These are phyloP conservation scores for Curvularia spicifera DNA, from an alignment of 2,329 filamentous ascomycete genomes.

Conservation along the genomic window DNA sequence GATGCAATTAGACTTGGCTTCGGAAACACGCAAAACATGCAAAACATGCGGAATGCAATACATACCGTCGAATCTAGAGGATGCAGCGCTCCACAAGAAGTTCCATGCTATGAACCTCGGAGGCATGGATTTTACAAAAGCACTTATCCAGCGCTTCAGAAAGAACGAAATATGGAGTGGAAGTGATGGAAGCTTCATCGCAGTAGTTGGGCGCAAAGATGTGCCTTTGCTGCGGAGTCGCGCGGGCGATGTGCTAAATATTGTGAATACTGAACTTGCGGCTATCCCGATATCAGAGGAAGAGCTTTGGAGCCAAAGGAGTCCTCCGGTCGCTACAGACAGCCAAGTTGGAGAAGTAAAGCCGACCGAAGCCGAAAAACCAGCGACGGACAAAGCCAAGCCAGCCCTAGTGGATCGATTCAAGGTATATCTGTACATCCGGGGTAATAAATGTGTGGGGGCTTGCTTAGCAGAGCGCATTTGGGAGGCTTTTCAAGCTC, in stretches of 20 bases:
- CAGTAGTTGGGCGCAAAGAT: constrained; percentile 64
- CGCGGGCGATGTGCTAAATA: constrained; percentile 61
- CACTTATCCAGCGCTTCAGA: constrained; percentile 60
- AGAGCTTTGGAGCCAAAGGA: constrained; percentile 62
- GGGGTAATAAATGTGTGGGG: constrained; percentile 66
- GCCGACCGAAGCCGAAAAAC: constrained; percentile 38
- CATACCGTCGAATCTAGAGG: constrained; percentile 65
- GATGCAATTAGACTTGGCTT: constrained; percentile 66
- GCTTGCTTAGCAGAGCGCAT: constrained; percentile 68
- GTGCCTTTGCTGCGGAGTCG: constrained; percentile 60
- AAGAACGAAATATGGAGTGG: constrained; percentile 59
- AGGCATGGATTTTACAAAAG: constrained; percentile 66
- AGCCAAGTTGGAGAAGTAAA: constrained; percentile 3
- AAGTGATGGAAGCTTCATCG: constrained; percentile 57
- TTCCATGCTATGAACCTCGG: constrained; percentile 68
- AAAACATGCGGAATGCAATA: constrained; percentile 70
- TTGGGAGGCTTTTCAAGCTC: constrained; percentile 60
- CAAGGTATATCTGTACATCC: constrained; percentile 67
- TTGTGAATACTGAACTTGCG: constrained; percentile 68
- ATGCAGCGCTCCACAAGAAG: constrained; percentile 67
- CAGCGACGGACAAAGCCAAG: constrained; percentile 29
- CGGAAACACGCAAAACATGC: constrained; percentile 63
- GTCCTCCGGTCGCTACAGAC: constrained; percentile 16
- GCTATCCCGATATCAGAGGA: constrained; percentile 65
- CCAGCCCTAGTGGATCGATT: constrained; percentile 56